Conservation (phyloP, 1,284 basidiomycete species). For the Waitea zeae region DNA sequence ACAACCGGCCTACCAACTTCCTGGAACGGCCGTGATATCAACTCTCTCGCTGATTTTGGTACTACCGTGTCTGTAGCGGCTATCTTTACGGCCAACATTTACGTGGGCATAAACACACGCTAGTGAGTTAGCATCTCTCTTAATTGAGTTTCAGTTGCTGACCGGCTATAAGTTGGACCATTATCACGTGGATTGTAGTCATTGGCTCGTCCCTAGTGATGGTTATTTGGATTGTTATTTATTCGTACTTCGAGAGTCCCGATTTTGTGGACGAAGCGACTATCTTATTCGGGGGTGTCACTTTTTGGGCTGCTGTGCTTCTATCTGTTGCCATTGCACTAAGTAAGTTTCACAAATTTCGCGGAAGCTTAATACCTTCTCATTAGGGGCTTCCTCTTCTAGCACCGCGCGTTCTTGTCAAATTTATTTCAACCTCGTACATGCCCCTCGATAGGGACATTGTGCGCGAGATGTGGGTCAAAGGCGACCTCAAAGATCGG, state of each 20-base stretch:
- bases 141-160: slow-evolving; percentile 3
- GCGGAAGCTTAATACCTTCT: slow-evolving; percentile 7
- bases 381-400: slow-evolving; percentile 2
- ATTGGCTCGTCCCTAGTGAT: slow-evolving; percentile 68
- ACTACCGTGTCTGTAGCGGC: slow-evolving; percentile 81
- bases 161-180: slow-evolving; percentile 54
- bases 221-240: slow-evolving; percentile 75
- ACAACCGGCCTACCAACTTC: slow-evolving; percentile 42
- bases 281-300: slow-evolving; percentile 60
- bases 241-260: slow-evolving; percentile 53
- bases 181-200: slow-evolving; percentile 70
- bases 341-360: slow-evolving; percentile 27
- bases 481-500: slow-evolving; percentile 68
- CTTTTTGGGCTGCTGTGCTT: slow-evolving; percentile 71
- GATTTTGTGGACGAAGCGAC: slow-evolving; percentile 62
- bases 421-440: slow-evolving; percentile 51
- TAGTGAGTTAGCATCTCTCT: slow-evolving; percentile 41
- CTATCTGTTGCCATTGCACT: slow-evolving; percentile 56
- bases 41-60: slow-evolving; percentile 80
- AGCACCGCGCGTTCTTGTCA: slow-evolving; percentile 62
- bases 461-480: slow-evolving; percentile 80
- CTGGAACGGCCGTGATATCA: slow-evolving; percentile 59
- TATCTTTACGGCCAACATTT: slow-evolving; percentile 77
- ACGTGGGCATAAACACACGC: slow-evolving; percentile 75
- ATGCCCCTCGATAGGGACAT: slow-evolving; percentile 69